A percentile compares a stretch with the other conserved stretches of the same genome.
Evolutionary conservation across 768 basidiomycete species (phyloP).

Genomic region (Phylloporus arenicola): DNA sequence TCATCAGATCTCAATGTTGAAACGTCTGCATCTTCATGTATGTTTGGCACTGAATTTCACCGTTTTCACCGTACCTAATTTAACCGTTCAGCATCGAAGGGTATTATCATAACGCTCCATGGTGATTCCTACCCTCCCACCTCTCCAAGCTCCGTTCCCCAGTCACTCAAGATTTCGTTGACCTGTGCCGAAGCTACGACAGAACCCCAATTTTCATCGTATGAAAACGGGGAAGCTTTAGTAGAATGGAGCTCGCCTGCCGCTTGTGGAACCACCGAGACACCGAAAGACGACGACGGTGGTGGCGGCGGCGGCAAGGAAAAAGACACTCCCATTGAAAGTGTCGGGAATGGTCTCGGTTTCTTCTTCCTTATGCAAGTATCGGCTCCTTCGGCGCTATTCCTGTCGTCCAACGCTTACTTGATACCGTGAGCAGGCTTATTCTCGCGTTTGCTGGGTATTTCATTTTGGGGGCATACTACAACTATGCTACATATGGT

Average conservation of each 20-base stretch:
- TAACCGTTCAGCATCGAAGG: conserved; percentile 43
- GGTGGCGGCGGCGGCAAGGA: conserved; percentile 14
- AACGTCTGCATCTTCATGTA: conserved; percentile 30
- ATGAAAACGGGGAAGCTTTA: conserved; percentile 48
- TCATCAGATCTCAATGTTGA: conserved; percentile 26
- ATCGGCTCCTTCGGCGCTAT: not conserved
- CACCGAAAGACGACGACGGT: conserved; percentile 25
- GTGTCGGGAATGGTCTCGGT: conserved; percentile 69
- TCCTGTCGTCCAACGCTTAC: conserved; percentile 4
- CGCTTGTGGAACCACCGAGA: conserved; percentile 44
- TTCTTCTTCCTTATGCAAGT: conserved; percentile 85
- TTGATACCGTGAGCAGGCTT: conserved; percentile 39
- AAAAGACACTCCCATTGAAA: conserved; percentile 31
- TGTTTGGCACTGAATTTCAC: conserved; percentile 24
- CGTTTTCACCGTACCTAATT: conserved; percentile 4
- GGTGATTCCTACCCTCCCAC: conserved; percentile 59
- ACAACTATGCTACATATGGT: conserved; percentile 85
- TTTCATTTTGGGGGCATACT: conserved; percentile 75
- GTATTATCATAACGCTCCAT: conserved; percentile 50
- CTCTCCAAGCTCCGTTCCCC: conserved; percentile 39
- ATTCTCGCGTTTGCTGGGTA: conserved; percentile 64
- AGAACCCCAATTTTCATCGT: conserved; percentile 52
- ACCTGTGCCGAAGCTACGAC: conserved; percentile 45
- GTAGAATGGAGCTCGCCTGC: conserved; percentile 60
- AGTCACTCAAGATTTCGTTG: conserved; percentile 58